Evolutionary conservation across 1,139 yeast genomes (phyloP).

Genomic region (Magnusiomyces paraingens): DNA sequence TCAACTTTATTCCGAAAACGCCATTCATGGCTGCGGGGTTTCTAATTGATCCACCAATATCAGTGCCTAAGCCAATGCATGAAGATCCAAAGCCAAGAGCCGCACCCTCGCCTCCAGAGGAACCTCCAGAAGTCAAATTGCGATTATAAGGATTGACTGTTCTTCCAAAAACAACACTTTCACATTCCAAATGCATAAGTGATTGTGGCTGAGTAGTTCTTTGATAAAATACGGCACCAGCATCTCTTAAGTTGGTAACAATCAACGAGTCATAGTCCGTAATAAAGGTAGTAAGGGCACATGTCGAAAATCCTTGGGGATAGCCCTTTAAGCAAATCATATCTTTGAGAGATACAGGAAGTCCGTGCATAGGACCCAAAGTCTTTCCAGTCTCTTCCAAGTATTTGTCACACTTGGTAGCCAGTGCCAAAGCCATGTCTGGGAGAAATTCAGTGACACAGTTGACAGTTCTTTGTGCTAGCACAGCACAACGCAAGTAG

Average conservation of each 20-base stretch:
- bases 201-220: slow-evolving; percentile 53
- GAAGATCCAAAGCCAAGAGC: slow-evolving; percentile 56
- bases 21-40: slow-evolving; percentile 72
- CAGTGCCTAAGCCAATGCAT: slow-evolving; percentile 64
- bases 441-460: slow-evolving; percentile 32
- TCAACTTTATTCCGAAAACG: slow-evolving; percentile 59
- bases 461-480: slow-evolving; percentile 49
- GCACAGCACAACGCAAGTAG: slow-evolving; percentile 50
- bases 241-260: slow-evolving; percentile 45
- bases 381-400: slow-evolving; percentile 33
- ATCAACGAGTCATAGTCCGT: slow-evolving; percentile 46
- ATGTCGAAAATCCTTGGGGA: slow-evolving; percentile 39
- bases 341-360: slow-evolving; percentile 44
- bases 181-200: slow-evolving; percentile 48
- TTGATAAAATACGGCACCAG: slow-evolving; percentile 61
- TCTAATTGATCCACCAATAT: slow-evolving; percentile 74
- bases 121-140: slow-evolving; percentile 55
- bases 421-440: slow-evolving; percentile 34
- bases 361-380: slow-evolving; percentile 50
- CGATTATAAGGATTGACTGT: slow-evolving; percentile 51
- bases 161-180: slow-evolving; percentile 23
- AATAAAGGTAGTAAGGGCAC: slow-evolving; percentile 29
- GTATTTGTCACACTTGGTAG: slow-evolving; percentile 41
- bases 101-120: slow-evolving; percentile 70
- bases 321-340: slow-evolving; percentile 38